Evolutionary conservation across 2,329 filamentous ascomycete genomes (phyloP).

Genomic region (Arthroderma sp.): DNA sequence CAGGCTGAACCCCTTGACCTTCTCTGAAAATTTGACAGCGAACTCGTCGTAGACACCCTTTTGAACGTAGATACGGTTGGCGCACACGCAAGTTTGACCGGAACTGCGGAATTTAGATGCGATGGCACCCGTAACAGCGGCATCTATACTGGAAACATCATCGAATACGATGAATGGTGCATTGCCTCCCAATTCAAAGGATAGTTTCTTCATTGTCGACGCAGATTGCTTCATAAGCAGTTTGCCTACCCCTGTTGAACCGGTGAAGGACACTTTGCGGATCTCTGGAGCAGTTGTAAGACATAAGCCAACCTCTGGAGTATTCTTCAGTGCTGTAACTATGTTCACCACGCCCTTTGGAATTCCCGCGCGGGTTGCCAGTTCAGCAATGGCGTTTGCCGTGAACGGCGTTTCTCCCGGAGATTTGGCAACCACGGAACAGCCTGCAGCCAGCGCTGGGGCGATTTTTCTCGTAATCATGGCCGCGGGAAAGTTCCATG

Average conservation of each 20-base stretch:
- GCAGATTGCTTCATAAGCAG: conserved; percentile 86
- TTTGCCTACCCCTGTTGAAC: conserved; percentile 53
- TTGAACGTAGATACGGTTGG: conserved; percentile 46
- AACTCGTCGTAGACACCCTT: conserved; percentile 43
- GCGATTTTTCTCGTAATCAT: conserved; percentile 43
- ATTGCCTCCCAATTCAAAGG: conserved; percentile 87
- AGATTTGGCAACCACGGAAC: conserved; percentile 84
- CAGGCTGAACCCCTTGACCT: conserved; percentile 40
- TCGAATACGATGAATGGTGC: conserved; percentile 96
- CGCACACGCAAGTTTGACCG: conserved; percentile 90
- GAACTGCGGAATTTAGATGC: conserved; percentile 85
- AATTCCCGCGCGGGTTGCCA: conserved; percentile 75
- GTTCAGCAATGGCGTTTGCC: conserved; percentile 72
- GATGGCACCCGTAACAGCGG: conserved; percentile 70
- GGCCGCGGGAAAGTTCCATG: conserved; percentile 52
- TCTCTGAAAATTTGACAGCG: conserved; percentile 42
- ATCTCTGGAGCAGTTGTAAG: conserved; percentile 66
- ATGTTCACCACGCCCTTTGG: conserved; percentile 86
- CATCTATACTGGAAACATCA: conserved; percentile 70
- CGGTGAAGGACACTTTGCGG: conserved; percentile 89
- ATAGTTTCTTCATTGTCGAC: conserved; percentile 70
- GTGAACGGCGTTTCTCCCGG: conserved; percentile 89
- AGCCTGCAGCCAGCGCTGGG: conserved; percentile 72
- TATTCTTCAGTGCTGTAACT: conserved; percentile 68
- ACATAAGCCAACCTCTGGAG: conserved; percentile 60